Evolutionary conservation across 257 asterid species (phyloP).

Genomic region (Ligustrum vulgare): DNA sequence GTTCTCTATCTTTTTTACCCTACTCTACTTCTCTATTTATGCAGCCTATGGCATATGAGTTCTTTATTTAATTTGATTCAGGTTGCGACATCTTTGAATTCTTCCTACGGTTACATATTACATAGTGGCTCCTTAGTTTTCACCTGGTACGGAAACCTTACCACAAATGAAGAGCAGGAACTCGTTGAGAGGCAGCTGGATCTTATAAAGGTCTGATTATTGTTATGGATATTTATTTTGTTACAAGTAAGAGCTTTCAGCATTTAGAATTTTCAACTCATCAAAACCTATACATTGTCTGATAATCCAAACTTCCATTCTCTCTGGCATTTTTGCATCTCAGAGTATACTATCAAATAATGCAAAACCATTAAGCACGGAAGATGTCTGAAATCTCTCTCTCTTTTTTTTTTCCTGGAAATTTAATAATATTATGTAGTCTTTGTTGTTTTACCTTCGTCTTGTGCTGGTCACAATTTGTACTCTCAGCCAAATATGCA

Average conservation of each 20-base stretch:
- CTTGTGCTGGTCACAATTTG: conserved; percentile 20
- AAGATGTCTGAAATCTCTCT: not conserved
- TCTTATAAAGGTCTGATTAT: conserved; percentile 69
- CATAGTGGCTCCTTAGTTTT: conserved; percentile 77
- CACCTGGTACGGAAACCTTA: conserved; percentile 88
- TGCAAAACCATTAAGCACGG: not conserved
- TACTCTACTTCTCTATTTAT: conserved; percentile 5
- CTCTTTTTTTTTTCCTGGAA: not conserved
- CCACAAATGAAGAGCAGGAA: conserved; percentile 86
- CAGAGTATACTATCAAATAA: not conserved
- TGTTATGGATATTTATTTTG: conserved; percentile 17
- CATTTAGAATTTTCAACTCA: not conserved
- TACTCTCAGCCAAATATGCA: conserved; percentile 84
- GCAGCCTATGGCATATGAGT: conserved; percentile 19
- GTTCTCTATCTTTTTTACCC: not conserved
- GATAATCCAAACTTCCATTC: not conserved
- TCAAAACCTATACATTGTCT: not conserved
- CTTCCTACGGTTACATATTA: conserved; percentile 89
- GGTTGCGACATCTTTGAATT: conserved; percentile 91
- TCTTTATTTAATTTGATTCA: conserved; percentile 37
- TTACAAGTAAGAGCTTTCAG: conserved; percentile 20
- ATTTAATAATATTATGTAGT: not conserved
- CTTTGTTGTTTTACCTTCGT: not conserved
- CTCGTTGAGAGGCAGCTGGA: conserved; percentile 97
- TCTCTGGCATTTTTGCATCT: not conserved